Evolutionary conservation across 805 yeast genomes (phyloP).

Genomic region (Tetrapisispora pingtungensis): DNA sequence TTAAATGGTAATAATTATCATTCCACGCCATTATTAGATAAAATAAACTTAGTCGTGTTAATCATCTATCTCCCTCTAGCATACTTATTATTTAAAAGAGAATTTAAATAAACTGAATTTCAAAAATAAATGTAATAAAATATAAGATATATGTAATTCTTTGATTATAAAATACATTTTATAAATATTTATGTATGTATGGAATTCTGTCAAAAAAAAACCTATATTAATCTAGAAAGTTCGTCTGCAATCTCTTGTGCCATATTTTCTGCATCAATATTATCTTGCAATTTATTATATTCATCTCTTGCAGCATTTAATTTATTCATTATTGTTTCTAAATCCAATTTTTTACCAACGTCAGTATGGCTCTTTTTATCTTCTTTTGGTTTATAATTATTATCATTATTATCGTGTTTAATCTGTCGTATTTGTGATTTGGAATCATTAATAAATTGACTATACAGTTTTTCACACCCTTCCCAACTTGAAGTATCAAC

Average conservation of each 20-base stretch:
- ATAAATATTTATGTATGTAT: too few species aligned
- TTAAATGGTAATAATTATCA: constrained; percentile 20
- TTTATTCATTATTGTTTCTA: constrained; percentile 4
- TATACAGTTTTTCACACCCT: constrained; percentile 7
- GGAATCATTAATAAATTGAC: too few species aligned
- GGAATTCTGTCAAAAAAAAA: too few species aligned
- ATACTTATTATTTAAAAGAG: constrained; percentile 16
- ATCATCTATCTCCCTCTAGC: constrained; percentile 22
- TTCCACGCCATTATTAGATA: constrained; percentile 16
- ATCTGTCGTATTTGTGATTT: too few species aligned
- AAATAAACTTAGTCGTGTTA: constrained; percentile 17
- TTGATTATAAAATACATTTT: too few species aligned
- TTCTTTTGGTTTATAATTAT: too few species aligned
- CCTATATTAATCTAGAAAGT: constrained; percentile 6
- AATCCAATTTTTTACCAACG: neutral
- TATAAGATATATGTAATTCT: too few species aligned
- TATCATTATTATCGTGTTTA: too few species aligned
- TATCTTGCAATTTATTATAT: constrained; percentile 7
- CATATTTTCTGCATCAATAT: constrained; percentile 11
- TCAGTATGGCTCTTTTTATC: too few species aligned
- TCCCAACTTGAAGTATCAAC: constrained; percentile 43
- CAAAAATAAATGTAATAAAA: neutral
- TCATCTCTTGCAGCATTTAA: constrained; percentile 14
- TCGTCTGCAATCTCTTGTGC: constrained; percentile 22
- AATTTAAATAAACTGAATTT: constrained; percentile 3